Base-by-base conservation (phyloP, 1,139 yeast species). In the Kazachstania sp. region DNA sequence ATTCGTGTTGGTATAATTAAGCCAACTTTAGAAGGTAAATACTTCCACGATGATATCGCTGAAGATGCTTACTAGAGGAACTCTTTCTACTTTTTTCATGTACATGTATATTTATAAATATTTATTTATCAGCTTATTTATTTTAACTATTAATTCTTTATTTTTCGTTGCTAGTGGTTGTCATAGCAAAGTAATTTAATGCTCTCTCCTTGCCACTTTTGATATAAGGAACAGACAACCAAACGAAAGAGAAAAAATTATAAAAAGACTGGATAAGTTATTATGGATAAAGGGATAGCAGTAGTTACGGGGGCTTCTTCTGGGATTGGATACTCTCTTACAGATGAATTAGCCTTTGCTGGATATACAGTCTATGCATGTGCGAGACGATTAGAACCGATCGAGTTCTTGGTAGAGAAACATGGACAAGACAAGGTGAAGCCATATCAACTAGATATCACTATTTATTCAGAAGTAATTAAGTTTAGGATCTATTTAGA, bases 11-110 rank as follows among this genome's bases (percentile, higher is more conserved):
- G 95, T 23, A 77, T 87, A 49, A 87, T 92, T 63, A 83, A 83
- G 60, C 94, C 90, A 53, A 90, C 97, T 34, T 70, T 78, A 43
- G 95, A 87, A 67, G 98, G 98, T 54, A 86, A 84, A 66, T 81
- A 78, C 66, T 90, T 92, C 86, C 95, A 94, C 74, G 97, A 90
- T 52, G 94, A 86, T 62, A 79, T 90, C 54, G 85, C 94, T 39
- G 96, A 85, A 65, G 90, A 83, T 48, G 84, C 83, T 23, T 50
- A 54, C 31, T 60, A 49, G 13, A 20, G 7, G 5, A 15, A 19
- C 30, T 15, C 13, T 29, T 13, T 20, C 15, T 37, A 37, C 15
- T 43, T n/a, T 13, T 32, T 15, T 13, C 18, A 15, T 32, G 32
- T 18, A 38, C 40, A 35, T 37, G 13, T 45, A 37, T 44, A 18